A percentile compares a stretch with the other conserved stretches of the same genome.
phyloP scores from a whole-genome alignment of 192 early-diverging fungal genomes.

The Gryganskiella cystojenkinii region DNA sequence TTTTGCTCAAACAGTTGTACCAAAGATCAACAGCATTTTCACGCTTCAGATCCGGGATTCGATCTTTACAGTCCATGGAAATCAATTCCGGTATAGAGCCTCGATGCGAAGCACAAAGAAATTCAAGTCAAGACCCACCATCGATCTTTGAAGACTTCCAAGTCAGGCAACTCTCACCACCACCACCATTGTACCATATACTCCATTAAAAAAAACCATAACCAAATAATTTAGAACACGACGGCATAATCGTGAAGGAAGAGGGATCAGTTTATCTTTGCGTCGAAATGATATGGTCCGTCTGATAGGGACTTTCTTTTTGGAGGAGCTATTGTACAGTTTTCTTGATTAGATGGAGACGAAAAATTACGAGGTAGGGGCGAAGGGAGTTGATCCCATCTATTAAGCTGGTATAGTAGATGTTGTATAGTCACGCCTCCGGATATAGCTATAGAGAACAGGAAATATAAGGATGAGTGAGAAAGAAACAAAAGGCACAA shows the following conservation, averaged over 20 bases:
- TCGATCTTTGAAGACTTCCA: conserved; percentile 71
- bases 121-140: conserved; percentile 72
- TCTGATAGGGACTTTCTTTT: too few relatives aligned
- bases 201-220: too few relatives aligned
- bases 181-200: background rate
- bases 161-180: background rate
- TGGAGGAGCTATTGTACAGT: conserved; percentile 1
- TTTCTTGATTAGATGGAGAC: conserved; percentile 3
- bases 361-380: background rate
- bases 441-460: conserved; percentile 28
- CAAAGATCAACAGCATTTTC: conserved; percentile 77
- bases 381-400: background rate
- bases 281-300: too few relatives aligned
- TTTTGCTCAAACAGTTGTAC: conserved; percentile 60
- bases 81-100: conserved; percentile 79
- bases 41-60: conserved; percentile 54
- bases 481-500: background rate
- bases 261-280: too few relatives aligned
- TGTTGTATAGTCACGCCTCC: conserved; percentile 26
- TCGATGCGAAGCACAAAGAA: conserved; percentile 80
- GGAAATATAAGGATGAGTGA: background rate
- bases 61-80: conserved; percentile 76
- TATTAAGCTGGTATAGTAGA: background rate
- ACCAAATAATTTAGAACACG: too few relatives aligned
- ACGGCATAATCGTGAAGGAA: too few relatives aligned